These are phyloP conservation scores for Globisporangium iwayamae DNA, from an alignment of 352 stramenopile species.

Conservation along the genomic window DNA sequence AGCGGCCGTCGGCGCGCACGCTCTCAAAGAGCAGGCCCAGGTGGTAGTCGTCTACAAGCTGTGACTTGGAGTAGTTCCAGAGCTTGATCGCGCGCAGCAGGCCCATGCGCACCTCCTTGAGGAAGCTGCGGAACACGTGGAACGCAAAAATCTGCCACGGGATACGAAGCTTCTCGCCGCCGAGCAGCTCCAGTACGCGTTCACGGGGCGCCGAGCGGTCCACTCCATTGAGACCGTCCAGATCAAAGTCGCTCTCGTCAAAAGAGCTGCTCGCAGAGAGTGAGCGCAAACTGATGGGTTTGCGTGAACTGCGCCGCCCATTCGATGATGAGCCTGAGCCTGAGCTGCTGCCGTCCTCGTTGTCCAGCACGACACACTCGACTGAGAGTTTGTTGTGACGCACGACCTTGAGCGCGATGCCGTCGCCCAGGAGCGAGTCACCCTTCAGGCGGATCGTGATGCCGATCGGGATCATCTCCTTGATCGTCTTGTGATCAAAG, in stretches of 20 bases:
- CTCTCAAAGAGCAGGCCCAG: constrained; percentile 76
- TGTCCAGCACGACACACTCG: constrained; percentile 76
- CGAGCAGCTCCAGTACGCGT: constrained; percentile 74
- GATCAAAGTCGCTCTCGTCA: constrained; percentile 28
- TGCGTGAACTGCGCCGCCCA: neutral
- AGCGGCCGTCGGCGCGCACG: constrained; percentile 62
- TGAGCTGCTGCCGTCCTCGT: constrained; percentile 22
- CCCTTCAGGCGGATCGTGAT: constrained; percentile 80
- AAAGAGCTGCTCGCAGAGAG: constrained; percentile 42
- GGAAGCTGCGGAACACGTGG: constrained; percentile 60
- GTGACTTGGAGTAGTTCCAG: constrained; percentile 74
- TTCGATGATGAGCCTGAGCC: neutral
- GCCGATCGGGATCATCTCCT: constrained; percentile 85
- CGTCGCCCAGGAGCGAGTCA: constrained; percentile 74
- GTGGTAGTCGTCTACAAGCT: constrained; percentile 84
- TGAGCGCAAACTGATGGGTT: constrained; percentile 22
- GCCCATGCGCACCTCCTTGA: constrained; percentile 73
- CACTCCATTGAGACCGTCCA: constrained; percentile 8
- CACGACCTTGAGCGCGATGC: constrained; percentile 73
- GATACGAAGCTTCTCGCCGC: constrained; percentile 81
- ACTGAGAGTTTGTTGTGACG: constrained; percentile 83
- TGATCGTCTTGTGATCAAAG: constrained; percentile 89
- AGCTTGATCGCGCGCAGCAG: constrained; percentile 78
- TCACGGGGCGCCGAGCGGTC: constrained; percentile 25
- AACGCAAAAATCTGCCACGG: constrained; percentile 66